Base-by-base conservation (phyloP, 495 filamentous ascomycete genomes). In the Neurospora hispaniola region DNA sequence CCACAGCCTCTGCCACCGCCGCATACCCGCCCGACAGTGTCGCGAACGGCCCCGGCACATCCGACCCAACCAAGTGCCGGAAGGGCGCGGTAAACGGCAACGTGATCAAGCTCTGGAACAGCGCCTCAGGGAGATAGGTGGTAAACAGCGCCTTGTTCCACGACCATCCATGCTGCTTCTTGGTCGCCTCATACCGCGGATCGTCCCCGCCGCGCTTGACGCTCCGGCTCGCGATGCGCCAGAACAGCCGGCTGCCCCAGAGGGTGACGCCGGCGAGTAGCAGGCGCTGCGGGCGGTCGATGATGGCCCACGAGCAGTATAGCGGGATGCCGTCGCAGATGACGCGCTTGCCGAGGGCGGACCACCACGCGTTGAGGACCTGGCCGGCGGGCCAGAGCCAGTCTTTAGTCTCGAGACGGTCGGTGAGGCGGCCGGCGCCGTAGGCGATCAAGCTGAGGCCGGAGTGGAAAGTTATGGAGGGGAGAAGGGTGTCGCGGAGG, bases 301-400 rank as follows among this genome's bases (percentile, higher is more conserved):
- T 76, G 4, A 78, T 78, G 5, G 72, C 73, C 76, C 84, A 86
- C 7, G 86, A 86, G 41, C 79, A 74, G 0, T 71, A 59, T 4
- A 87, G 68, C 0, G 86, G 78, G 42, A 85, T 70, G 3, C 83
- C 80, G 10, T 82, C 73, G 59, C 38, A 83, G 75, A 59, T 59
- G 18, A 87, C 78, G 2, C 79, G 82, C 23, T 79, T 80, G 43
- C 88, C 86, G 69, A 89, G 75, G 46, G 88, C 85, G 70, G 80
- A 85, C 86, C 86, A 88, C 88, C 88, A 90, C 7, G 85, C 88
- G 76, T 88, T 89, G 72, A 81, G 72, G 39, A 89, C 84, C 76
- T 86, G 87, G 23, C 78, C 84, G 3, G 81, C 77, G 0, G 87
- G 86, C 88, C 88, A 90, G 39, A 85, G 75, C 82, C 84, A 86